These are phyloP conservation scores for Stereocaulon alpinum DNA, from an alignment of 495 filamentous ascomycete species.

Conservation along the genomic window DNA sequence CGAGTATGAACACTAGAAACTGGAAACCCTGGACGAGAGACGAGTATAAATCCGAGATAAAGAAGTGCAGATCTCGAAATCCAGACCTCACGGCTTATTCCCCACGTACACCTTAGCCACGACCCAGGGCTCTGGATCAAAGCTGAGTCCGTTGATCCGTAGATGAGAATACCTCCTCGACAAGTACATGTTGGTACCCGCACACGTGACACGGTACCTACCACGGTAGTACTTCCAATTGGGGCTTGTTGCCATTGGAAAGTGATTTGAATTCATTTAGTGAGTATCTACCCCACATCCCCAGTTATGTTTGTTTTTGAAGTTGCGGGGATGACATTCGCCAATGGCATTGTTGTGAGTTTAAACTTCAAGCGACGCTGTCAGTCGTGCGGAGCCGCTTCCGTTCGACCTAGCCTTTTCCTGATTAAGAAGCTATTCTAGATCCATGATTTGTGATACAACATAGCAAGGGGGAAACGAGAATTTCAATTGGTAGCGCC, in stretches of 20 bases:
- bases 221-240: background rate
- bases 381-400: background rate
- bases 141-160: background rate
- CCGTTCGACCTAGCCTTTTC: background rate
- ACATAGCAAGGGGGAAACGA: too few species aligned
- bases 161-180: background rate
- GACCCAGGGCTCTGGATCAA: background rate
- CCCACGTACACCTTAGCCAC: background rate
- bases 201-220: background rate
- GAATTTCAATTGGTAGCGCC: too few species aligned
- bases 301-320: background rate
- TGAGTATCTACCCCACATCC: background rate
- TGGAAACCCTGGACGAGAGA: too few species aligned
- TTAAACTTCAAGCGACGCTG: background rate
- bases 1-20: background rate
- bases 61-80: background rate
- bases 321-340: background rate
- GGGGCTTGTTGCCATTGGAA: too few species aligned
- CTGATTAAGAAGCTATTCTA: background rate
- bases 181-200: background rate
- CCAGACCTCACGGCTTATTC: too few species aligned
- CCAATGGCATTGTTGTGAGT: background rate
- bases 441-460: too few species aligned
- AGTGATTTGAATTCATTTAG: too few species aligned
- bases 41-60: too few species aligned